Conservation (phyloP, 345 rosid species). For the Gossypium herbaceum region DNA sequence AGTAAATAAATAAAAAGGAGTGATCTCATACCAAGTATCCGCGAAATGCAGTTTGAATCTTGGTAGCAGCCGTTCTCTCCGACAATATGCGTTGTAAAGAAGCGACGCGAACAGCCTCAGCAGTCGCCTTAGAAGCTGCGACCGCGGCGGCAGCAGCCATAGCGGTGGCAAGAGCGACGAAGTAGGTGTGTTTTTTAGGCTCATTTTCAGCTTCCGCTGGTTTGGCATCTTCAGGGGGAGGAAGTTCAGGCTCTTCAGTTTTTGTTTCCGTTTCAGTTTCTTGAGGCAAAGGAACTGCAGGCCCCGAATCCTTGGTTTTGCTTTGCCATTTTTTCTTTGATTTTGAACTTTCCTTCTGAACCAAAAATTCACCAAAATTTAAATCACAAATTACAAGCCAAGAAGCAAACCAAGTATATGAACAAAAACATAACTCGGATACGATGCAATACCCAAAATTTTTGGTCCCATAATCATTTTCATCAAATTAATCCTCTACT, state of each 20-base stretch:
- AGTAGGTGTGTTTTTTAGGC: slow-evolving; percentile 53
- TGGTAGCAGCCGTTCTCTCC: slow-evolving; percentile 17
- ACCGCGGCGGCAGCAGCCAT: slow-evolving; percentile 61
- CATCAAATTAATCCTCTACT: no score
- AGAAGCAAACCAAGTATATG: background rate
- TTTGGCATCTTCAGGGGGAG: slow-evolving; percentile 26
- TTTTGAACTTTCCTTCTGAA: slow-evolving; percentile 37
- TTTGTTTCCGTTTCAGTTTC: background rate
- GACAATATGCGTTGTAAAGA: slow-evolving; percentile 43
- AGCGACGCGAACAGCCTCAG: slow-evolving; percentile 41
- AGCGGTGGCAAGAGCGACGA: slow-evolving; percentile 63
- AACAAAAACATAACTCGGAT: no score
- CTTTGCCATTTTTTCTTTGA: slow-evolving; percentile 58
- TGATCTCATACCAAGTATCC: slow-evolving; percentile 6
- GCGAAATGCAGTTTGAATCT: slow-evolving; percentile 19
- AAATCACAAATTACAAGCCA: background rate
- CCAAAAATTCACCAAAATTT: background rate
- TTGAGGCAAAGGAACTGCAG: slow-evolving; percentile 25
- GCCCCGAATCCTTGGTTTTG: slow-evolving; percentile 36
- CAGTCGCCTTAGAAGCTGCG: slow-evolving; percentile 21
- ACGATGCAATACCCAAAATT: no score
- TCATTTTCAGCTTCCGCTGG: slow-evolving; percentile 43
- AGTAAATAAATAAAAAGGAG: background rate
- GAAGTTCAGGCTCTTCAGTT: slow-evolving; percentile 16
- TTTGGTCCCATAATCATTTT: no score